Percentiles rank a stretch among this genome's conserved stretches.
phyloP scores from a whole-genome alignment of 2,329 filamentous ascomycete species.

The Helicocarpus griseus region DNA sequence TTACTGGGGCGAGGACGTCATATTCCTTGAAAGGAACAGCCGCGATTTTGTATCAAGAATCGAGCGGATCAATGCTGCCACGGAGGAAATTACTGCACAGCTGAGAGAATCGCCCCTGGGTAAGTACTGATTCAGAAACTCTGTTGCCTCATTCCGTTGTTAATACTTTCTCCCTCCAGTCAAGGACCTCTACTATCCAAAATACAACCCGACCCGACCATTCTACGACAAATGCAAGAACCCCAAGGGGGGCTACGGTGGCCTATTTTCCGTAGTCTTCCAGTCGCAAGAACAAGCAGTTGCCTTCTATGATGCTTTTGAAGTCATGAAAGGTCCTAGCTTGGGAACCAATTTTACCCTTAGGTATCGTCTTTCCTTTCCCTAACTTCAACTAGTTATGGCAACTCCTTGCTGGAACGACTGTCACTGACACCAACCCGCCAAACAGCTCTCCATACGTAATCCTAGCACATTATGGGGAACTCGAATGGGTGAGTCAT shows the following conservation, averaged over 20 bases:
- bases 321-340: conserved; percentile 88
- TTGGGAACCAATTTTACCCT: conserved; percentile 95
- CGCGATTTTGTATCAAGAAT: conserved; percentile 80
- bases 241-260: conserved; percentile 74
- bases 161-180: conserved; percentile 38
- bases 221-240: conserved; percentile 73
- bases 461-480: conserved; percentile 79
- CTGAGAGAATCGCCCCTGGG: conserved; percentile 49
- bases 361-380: conserved; percentile 35
- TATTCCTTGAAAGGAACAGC: conserved; percentile 94
- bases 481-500: conserved; percentile 71
- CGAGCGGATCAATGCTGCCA: conserved; percentile 73
- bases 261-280: conserved; percentile 78
- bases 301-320: conserved; percentile 73
- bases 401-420: neutral
- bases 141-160: neutral
- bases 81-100: conserved; percentile 70
- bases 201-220: conserved; percentile 56
- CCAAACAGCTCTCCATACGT: conserved; percentile 69
- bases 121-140: conserved; percentile 18
- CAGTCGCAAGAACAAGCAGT: conserved; percentile 59
- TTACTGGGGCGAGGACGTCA: conserved; percentile 86
- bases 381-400: neutral
- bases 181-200: conserved; percentile 79
- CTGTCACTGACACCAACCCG: neutral